phyloP scores from a whole-genome alignment of 2,329 filamentous ascomycete genomes.

The Penicillium thymicola region DNA sequence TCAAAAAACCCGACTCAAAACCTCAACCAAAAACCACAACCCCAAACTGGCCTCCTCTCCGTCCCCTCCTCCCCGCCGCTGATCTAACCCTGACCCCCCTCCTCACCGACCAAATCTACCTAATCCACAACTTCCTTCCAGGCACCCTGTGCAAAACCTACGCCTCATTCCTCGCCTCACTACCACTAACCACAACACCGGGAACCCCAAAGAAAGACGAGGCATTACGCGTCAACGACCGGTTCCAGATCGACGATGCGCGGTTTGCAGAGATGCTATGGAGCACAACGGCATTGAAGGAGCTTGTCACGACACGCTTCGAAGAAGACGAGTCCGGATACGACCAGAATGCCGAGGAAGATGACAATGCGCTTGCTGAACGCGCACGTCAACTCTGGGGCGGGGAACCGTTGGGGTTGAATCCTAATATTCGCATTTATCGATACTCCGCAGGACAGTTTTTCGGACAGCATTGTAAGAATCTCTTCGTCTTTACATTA shows the following conservation, averaged over 20 bases:
- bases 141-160: slow-evolving; percentile 71
- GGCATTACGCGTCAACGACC: slow-evolving; percentile 82
- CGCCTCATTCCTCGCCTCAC: slow-evolving; percentile 65
- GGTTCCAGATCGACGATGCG: slow-evolving; percentile 76
- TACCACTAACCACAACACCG: slow-evolving; percentile 75
- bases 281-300: slow-evolving; percentile 70
- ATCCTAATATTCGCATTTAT: slow-evolving; percentile 85
- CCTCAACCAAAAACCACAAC: slow-evolving; percentile 22
- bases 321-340: slow-evolving; percentile 29
- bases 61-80: slow-evolving; percentile 63
- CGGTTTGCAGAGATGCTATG: slow-evolving; percentile 73
- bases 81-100: slow-evolving; percentile 60
- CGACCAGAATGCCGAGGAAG: slow-evolving; percentile 1
- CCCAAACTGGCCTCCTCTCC: slow-evolving; percentile 69
- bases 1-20: slow-evolving; percentile 18
- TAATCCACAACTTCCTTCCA: slow-evolving; percentile 72
- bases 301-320: slow-evolving; percentile 48
- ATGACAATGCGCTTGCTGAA: slow-evolving; percentile 6
- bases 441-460: slow-evolving; percentile 82
- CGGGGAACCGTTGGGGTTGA: slow-evolving; percentile 77
- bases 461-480: slow-evolving; percentile 85
- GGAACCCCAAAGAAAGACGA: slow-evolving; percentile 74
- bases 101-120: slow-evolving; percentile 65
- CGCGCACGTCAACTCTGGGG: slow-evolving; percentile 59
- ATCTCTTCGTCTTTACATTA: not conserved